These are phyloP conservation scores for Lodderomyces jiufengensis DNA, from an alignment of 1,139 yeast species.

Conservation along the genomic window DNA sequence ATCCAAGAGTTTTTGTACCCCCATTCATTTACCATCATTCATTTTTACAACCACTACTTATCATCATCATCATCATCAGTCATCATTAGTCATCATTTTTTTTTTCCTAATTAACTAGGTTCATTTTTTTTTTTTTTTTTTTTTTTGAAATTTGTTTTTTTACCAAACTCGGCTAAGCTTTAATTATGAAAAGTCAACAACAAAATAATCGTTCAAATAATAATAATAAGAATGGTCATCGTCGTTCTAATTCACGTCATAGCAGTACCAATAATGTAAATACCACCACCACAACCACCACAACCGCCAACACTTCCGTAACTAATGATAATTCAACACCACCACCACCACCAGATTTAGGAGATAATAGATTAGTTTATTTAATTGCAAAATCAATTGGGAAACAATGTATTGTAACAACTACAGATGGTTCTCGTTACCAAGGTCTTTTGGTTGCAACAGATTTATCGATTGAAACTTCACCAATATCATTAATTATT, in stretches of 20 bases:
- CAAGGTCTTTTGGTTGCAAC: conserved; percentile 53
- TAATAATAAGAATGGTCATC: conserved; percentile 24
- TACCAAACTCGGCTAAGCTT: too few relatives aligned
- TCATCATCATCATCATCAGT: too few relatives aligned
- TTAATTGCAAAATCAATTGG: conserved; percentile 57
- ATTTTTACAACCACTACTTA: too few relatives aligned
- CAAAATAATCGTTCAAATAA: conserved; percentile 21
- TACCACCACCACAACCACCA: not conserved
- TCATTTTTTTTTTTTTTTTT: not conserved
- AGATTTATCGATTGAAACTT: conserved; percentile 20
- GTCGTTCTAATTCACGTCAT: conserved; percentile 24
- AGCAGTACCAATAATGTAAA: conserved; percentile 1
- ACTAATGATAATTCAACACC: not conserved
- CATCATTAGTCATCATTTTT: too few relatives aligned
- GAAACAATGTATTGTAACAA: conserved; percentile 52
- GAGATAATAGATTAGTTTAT: conserved; percentile 46
- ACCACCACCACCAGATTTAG: conserved; percentile 5
- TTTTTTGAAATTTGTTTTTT: not conserved
- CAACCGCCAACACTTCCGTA: not conserved
- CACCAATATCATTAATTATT: conserved; percentile 37
- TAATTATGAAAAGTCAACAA: conserved; percentile 22
- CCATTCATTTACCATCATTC: too few relatives aligned
- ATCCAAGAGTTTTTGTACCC: too few relatives aligned
- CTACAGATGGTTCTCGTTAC: conserved; percentile 57
- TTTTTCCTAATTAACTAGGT: too few relatives aligned